Base-by-base conservation (phyloP, 208 protist species). In the Trypanosoma conorhini region DNA sequence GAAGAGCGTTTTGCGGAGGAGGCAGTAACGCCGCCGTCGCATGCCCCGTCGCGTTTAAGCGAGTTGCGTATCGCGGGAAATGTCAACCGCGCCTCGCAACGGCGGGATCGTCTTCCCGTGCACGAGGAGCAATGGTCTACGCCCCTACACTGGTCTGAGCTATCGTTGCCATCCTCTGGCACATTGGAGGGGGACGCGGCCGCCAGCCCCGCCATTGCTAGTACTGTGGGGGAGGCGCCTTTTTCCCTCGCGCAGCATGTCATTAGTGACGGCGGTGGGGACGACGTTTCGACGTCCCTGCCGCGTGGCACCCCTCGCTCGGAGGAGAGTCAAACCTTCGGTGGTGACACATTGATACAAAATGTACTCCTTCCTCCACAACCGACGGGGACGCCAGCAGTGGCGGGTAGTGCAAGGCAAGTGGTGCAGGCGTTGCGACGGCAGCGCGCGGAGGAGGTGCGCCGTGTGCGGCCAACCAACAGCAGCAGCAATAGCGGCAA, bases 371-470 rank as follows among this genome's bases (percentile, higher is more conserved):
- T 8, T 31, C 7, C 7, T 59, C 55, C 5, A 30, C 55, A 59
- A 26, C n/a, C 22, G 28, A 5, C 55, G 26, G 24, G 10, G 30
- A 24, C 22, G 30, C 2, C 15, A 35, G 55, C n/a, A 35, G 55
- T 51, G 28, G 50, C 54, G 24, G 70, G 70, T 28, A 70, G 67
- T 30, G 62, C 70, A 0, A 62, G 55, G 35, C 62, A 65, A 15
- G 62, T 63, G 3, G 62, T 75, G 35, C 51, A 55, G 24, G 62
- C 31, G 1, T 46, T 75, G 30, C 60, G 70, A 15, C 38, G 46
- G 10, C 57, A 42, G 21, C 70, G 51, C 61, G 42, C 31, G 15
- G 70, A 64, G 24, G 57, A 62, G n/a, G 42, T 21, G 13, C 31
- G 30, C 13, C 22, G 13, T 22, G 26, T 17, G 13, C 62, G 15